Evolutionary conservation across 2,329 filamentous ascomycete species (phyloP), one percentile per base, ranked within the genome.

Genomic region (Penicillium expansum): DNA sequence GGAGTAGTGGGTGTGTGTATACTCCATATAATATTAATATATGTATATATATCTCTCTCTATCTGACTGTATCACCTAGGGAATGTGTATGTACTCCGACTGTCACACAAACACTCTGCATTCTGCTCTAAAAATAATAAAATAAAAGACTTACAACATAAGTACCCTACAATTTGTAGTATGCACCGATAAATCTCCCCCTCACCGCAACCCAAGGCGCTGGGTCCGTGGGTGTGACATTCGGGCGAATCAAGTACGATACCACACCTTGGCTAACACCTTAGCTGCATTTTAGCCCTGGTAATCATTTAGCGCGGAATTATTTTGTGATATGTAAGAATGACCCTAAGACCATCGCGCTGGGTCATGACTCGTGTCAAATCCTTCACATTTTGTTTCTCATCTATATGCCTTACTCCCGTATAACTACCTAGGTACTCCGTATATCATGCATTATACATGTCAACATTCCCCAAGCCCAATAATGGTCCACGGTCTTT

Each of bases 191-290:
- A 10, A 43, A 18, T 18, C 24, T 13, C 13, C 38, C 33, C 32
- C 27, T 53, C 51, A 49, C 52, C 52, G 44, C 13, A 54, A 54
- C 32, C 52, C 52, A 44, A 20, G 37, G n/a, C n/a, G n/a, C 38
- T 18, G 52, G 52, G 52, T 55, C 38, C 37, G 20, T 30, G 27
- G 48, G 18, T 27, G 48, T 6, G 37, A 42, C 18, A 24, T 16
- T 50, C 5, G 35, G 41, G 9, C 48, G 38, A 44, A 33, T 52
- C 29, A 44, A 33, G 6, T 32, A 3, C 3, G 29, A 41, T 33
- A 22, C 27, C 38, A 22, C 14, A 3, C n/a, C 37, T 43, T 42
- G 18, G 13, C 48, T 2, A 27, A 22, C 20, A 20, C 13, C 18
- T 44, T 33, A 27, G 47, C 33, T 10, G 14, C 37, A 13, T 24